These are phyloP conservation scores for Schizonepeta tenuifolia DNA, from an alignment of 257 asterid genomes.

Conservation along the genomic window DNA sequence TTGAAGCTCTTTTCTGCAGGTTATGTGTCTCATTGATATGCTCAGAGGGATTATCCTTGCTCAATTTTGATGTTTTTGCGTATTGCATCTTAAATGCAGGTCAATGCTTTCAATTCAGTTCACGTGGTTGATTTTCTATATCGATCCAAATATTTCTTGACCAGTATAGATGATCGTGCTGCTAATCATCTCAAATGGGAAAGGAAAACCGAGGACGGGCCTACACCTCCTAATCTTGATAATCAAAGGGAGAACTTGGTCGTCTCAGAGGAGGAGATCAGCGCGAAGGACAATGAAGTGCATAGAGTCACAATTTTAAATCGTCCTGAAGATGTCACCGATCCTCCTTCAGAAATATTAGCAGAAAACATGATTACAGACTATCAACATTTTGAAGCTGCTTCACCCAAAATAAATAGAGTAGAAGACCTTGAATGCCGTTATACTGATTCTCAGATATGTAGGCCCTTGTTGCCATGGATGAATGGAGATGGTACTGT, in stretches of 20 bases:
- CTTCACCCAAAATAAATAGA: slow-evolving; percentile 36
- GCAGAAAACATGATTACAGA: slow-evolving; percentile 36
- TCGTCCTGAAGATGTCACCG: slow-evolving; percentile 55
- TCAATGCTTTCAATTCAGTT: slow-evolving; percentile 69
- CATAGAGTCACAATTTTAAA: slow-evolving; percentile 85
- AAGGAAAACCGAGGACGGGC: slow-evolving; percentile 39
- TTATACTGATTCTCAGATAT: slow-evolving; percentile 42
- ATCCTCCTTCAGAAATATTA: slow-evolving; percentile 42
- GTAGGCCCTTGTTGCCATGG: slow-evolving; percentile 85
- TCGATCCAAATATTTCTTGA: slow-evolving; percentile 83
- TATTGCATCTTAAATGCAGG: slow-evolving; percentile 51
- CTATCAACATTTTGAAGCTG: slow-evolving; percentile 40
- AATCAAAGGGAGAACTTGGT: slow-evolving; percentile 26
- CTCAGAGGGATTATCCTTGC: slow-evolving; percentile 3
- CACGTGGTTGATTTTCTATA: slow-evolving; percentile 78
- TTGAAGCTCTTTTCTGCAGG: slow-evolving; percentile 19
- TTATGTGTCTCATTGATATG: slow-evolving; percentile 7
- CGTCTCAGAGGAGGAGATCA: slow-evolving; percentile 41
- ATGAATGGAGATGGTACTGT: slow-evolving; percentile 84
- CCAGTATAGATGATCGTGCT: slow-evolving; percentile 46
- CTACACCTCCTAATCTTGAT: slow-evolving; percentile 32
- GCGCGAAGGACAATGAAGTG: slow-evolving; percentile 42
- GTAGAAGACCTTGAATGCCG: slow-evolving; percentile 38
- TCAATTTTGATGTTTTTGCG: not conserved
- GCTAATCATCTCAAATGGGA: slow-evolving; percentile 34